These are phyloP conservation scores for Pyrenophora teres DNA, from an alignment of 2,329 filamentous ascomycete species.

Conservation along the genomic window DNA sequence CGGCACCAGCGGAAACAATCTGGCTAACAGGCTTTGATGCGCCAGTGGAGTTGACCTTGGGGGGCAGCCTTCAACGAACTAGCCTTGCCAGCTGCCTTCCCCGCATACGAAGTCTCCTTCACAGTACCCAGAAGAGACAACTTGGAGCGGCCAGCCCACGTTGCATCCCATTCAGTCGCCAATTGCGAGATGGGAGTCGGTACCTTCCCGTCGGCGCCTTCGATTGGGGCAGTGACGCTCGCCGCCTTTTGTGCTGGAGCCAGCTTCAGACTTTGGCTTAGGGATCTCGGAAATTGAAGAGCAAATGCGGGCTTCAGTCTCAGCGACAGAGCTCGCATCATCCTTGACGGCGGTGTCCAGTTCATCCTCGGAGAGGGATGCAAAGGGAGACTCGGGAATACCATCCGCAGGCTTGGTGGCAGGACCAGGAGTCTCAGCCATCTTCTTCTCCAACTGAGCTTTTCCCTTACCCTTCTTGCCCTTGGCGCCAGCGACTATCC, in stretches of 20 bases:
- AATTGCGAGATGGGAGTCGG: background rate
- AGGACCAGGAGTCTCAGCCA: background rate
- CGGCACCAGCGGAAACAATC: background rate
- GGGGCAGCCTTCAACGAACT: no score
- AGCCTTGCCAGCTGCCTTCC: no score
- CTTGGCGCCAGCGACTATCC: background rate
- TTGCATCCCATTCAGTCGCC: background rate
- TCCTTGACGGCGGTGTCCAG: no score
- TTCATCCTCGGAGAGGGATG: background rate
- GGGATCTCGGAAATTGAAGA: background rate
- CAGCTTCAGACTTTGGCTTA: no score
- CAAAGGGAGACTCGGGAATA: no score
- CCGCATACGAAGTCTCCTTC: no score
- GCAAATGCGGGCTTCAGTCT: background rate
- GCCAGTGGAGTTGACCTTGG: background rate
- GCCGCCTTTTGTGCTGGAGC: no score
- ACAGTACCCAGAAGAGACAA: no score
- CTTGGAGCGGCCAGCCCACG: background rate
- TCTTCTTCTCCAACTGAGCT: background rate
- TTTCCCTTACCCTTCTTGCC: background rate
- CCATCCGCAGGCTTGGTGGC: background rate
- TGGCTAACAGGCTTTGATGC: background rate
- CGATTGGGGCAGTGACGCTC: no score
- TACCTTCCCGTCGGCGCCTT: background rate
- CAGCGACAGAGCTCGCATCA: background rate